Evolutionary conservation across 345 rosid species (phyloP).

Genomic region (Combretum micranthum): DNA sequence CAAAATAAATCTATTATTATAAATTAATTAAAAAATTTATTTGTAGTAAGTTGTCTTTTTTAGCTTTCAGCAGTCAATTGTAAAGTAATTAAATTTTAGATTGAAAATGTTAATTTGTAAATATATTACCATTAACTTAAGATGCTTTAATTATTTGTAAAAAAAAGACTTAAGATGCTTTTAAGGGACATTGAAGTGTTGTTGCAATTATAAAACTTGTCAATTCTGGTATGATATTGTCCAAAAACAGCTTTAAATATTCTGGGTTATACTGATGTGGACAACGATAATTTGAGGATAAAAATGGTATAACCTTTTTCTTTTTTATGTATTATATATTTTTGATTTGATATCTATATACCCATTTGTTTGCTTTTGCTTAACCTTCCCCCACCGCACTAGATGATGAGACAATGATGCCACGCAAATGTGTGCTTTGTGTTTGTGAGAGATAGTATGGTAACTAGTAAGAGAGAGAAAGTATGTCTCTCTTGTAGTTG

Average conservation of each 20-base stretch:
- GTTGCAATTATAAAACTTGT: not conserved
- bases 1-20: too few species aligned
- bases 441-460: conserved; percentile 23
- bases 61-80: too few species aligned
- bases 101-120: too few species aligned
- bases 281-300: not conserved
- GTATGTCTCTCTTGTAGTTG: not conserved
- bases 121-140: too few species aligned
- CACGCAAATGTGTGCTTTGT: conserved; percentile 26
- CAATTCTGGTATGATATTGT: not conserved
- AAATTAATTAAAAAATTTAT: too few species aligned
- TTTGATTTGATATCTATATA: conserved; percentile 1
- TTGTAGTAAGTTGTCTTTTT: too few species aligned
- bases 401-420: conserved; percentile 85
- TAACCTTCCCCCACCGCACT: conserved; percentile 33
- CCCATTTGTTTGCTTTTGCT: conserved; percentile 32
- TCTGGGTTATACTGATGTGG: too few species aligned
- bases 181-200: not conserved
- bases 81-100: too few species aligned
- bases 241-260: too few species aligned
- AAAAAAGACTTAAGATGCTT: too few species aligned
- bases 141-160: too few species aligned
- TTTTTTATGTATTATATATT: conserved; percentile 11
- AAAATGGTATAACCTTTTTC: conserved; percentile 7
- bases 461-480: conserved; percentile 10